These are phyloP conservation scores for Fonsecaea nubica DNA, from an alignment of 2,329 filamentous ascomycete genomes.

Conservation along the genomic window DNA sequence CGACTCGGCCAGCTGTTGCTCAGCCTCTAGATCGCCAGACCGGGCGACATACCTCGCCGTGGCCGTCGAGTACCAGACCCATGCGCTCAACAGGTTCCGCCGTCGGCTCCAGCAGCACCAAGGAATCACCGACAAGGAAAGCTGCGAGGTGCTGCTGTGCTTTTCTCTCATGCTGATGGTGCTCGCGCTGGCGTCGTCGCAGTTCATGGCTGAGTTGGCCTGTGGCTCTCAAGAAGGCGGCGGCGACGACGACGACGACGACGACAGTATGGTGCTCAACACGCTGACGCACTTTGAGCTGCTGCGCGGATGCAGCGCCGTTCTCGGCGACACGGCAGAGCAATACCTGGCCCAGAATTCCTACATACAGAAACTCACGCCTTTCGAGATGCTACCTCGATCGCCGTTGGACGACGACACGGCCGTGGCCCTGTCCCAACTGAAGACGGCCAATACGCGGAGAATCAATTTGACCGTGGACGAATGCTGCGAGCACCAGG, in stretches of 20 bases:
- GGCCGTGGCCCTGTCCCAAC: constrained; percentile 17
- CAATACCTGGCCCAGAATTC: constrained; percentile 29
- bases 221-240: not conserved
- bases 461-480: constrained; percentile 20
- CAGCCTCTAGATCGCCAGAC: not conserved
- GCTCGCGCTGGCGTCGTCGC: constrained; percentile 33
- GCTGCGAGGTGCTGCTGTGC: constrained; percentile 27
- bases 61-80: constrained; percentile 30
- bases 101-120: constrained; percentile 16
- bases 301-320: constrained; percentile 24
- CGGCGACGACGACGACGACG: not conserved
- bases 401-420: constrained; percentile 14
- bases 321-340: constrained; percentile 24
- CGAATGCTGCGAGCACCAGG: constrained; percentile 14
- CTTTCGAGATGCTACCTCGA: constrained; percentile 25
- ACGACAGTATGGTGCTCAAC: constrained; percentile 26
- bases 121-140: not conserved
- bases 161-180: constrained; percentile 35
- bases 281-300: constrained; percentile 32
- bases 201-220: constrained; percentile 4
- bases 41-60: constrained; percentile 25
- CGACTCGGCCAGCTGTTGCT: constrained; percentile 20
- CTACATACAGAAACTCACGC: constrained; percentile 28
- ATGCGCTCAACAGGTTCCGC: constrained; percentile 28
- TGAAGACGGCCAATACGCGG: constrained; percentile 27